A percentile compares a stretch with the other conserved stretches of the same genome.
Evolutionary conservation across 768 basidiomycete species (phyloP).

Genomic region (Boletus rufocinnamomeus): DNA sequence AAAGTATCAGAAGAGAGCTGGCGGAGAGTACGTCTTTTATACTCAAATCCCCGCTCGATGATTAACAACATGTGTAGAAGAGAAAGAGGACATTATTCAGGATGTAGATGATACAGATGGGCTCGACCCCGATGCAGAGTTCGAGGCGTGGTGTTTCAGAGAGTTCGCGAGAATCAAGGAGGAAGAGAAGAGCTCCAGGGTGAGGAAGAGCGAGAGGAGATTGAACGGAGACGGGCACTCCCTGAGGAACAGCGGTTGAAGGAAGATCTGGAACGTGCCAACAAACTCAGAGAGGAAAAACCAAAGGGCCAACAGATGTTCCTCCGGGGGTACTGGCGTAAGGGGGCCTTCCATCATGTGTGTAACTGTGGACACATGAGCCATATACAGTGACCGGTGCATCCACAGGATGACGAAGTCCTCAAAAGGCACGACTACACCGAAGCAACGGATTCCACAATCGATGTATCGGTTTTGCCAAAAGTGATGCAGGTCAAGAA

Average conservation of each 20-base stretch:
- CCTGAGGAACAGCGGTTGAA: conserved; percentile 91
- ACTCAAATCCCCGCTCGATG: not conserved
- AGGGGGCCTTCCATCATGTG: conserved; percentile 98
- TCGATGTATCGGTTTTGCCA: conserved; percentile 88
- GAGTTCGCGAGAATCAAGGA: conserved; percentile 94
- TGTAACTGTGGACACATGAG: conserved; percentile 20
- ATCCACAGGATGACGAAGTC: conserved; percentile 79
- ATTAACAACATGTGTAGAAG: conserved; percentile 55
- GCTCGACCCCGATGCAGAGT: conserved; percentile 83
- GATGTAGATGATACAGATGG: conserved; percentile 97
- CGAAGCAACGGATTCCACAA: conserved; percentile 82
- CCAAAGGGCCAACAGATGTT: conserved; percentile 91
- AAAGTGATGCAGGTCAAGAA: conserved; percentile 97
- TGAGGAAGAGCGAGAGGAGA: conserved; percentile 86
- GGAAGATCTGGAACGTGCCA: conserved; percentile 88
- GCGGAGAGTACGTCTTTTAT: conserved; percentile 71
- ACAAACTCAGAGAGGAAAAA: conserved; percentile 81
- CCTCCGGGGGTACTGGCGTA: conserved; percentile 98
- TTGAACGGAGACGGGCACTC: conserved; percentile 87
- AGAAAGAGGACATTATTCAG: conserved; percentile 78
- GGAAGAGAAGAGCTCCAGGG: conserved; percentile 83
- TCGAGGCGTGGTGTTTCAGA: conserved; percentile 94
- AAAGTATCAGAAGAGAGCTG: conserved; percentile 89
- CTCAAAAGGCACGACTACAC: conserved; percentile 83
- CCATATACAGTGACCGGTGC: conserved; percentile 18